These are phyloP conservation scores for Pisolithus albus DNA, from an alignment of 768 basidiomycete species.

Conservation along the genomic window DNA sequence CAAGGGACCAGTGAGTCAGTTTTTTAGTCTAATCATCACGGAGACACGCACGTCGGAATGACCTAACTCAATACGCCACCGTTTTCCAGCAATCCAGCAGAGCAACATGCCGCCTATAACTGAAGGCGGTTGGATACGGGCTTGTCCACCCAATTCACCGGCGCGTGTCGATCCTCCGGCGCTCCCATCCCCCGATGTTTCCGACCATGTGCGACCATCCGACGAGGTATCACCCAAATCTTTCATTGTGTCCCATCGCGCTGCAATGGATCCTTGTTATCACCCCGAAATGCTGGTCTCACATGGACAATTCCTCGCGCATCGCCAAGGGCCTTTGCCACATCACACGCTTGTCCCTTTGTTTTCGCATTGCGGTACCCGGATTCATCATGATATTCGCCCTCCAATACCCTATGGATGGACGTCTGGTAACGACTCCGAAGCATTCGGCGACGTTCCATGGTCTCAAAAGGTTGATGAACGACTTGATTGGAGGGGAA, in stretches of 20 bases:
- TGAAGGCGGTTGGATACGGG: conserved; percentile 17
- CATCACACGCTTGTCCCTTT: conserved; percentile 39
- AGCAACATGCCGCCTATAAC: conserved; percentile 30
- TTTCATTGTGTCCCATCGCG: conserved; percentile 32
- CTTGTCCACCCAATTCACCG: conserved; percentile 19
- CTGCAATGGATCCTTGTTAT: conserved; percentile 32
- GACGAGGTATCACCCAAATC: conserved; percentile 7
- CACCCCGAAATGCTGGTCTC: conserved; percentile 30
- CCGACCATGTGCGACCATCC: not conserved
- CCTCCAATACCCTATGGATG: conserved; percentile 43
- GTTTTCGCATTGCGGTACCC: conserved; percentile 47
- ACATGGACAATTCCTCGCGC: conserved; percentile 48
- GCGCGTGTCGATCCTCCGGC: conserved; percentile 26
- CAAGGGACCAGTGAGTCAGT: conserved; percentile 20
- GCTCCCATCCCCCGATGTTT: conserved; percentile 11
- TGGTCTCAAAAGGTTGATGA: conserved; percentile 63
- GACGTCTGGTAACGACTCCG: conserved; percentile 35
- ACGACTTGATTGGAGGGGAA: conserved; percentile 65
- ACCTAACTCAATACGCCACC: not conserved
- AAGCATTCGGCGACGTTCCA: conserved; percentile 43
- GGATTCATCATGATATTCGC: conserved; percentile 51
- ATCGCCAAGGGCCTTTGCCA: conserved; percentile 40
- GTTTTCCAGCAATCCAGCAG: conserved; percentile 19
- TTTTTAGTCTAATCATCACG: not conserved
- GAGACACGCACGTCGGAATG: not conserved